Evolutionary conservation across 1,284 basidiomycete species (phyloP).

Genomic region (Sanghuangporus weigelae): DNA sequence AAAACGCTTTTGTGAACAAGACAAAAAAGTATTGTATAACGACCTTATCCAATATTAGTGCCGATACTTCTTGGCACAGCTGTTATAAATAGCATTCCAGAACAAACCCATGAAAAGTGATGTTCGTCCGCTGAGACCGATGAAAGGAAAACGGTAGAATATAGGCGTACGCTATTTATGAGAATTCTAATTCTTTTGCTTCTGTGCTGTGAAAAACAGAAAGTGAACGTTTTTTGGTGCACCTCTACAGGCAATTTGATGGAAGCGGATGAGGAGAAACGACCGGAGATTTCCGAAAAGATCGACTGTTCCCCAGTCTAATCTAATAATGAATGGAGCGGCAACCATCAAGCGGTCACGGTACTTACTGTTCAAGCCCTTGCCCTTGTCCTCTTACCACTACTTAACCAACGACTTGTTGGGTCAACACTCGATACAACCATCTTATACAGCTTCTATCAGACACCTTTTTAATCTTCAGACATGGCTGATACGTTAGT

Average conservation of each 20-base stretch:
- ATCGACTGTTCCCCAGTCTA: not conserved
- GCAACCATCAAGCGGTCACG: not conserved
- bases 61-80: not conserved
- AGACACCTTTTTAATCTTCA: not conserved
- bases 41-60: not conserved
- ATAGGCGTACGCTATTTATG: not conserved
- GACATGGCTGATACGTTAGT: slow-evolving; percentile 68
- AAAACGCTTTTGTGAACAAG: not conserved
- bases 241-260: not conserved
- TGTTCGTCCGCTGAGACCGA: not conserved
- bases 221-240: not conserved
- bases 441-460: not conserved
- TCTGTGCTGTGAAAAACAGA: too few species aligned
- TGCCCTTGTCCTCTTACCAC: not conserved
- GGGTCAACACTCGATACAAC: not conserved
- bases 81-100: not conserved
- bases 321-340: too few species aligned
- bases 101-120: too few species aligned
- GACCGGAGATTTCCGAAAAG: not conserved
- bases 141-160: not conserved
- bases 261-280: not conserved
- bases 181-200: not conserved
- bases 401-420: not conserved
- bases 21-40: not conserved
- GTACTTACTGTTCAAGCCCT: not conserved